Base-by-base conservation (phyloP, 805 yeast genomes). In the Pichia phayaonensis region DNA sequence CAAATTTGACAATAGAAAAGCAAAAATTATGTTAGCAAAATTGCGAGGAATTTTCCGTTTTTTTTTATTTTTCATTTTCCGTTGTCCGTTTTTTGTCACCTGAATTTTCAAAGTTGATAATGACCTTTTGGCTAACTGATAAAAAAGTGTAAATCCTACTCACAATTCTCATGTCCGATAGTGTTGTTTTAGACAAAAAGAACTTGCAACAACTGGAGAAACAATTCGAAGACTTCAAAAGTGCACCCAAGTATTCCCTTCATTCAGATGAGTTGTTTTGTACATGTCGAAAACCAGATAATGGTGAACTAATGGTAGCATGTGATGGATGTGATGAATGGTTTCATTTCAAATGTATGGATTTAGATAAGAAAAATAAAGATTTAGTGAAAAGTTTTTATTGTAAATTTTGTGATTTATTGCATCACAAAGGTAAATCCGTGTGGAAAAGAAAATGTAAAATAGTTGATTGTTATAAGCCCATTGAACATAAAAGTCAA, bases 291-390 rank as follows among this genome's bases (percentile, higher is more conserved):
- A 76, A 75, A 53, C 84, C 89, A 0, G 97, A 90, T 59, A 73
- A 76, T 52, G 94, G 90, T 1, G 83, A 80, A 51, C 69, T 90
- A 62, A 90, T 90, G 97, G 85, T 90, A n/a, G 88, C 86, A 0
- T 90, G 97, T 63, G 97, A 90, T 63, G 90, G 88, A 7, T 90
- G 97, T 67, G 96, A 89, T 60, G 96, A 88, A 52, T 90, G 97
- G 97, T 90, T 76, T 62, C 97, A 90, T 66, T 87, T 90, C 65
- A 70, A 69, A 44, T 90, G 97, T 63, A 78, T 90, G 75, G 74
- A 74, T 47, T 62, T 89, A 38, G 73, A 81, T 47, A 63, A 62
- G 10, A 66, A 71, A 48, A 76, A 75, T 59, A 73, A 77, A 51
- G 72, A 74, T 40, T 69, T 89, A 46, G 81, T 89, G 12, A 72